Conservation (phyloP, 2,329 filamentous ascomycete species). For the Claviceps spartinae region DNA sequence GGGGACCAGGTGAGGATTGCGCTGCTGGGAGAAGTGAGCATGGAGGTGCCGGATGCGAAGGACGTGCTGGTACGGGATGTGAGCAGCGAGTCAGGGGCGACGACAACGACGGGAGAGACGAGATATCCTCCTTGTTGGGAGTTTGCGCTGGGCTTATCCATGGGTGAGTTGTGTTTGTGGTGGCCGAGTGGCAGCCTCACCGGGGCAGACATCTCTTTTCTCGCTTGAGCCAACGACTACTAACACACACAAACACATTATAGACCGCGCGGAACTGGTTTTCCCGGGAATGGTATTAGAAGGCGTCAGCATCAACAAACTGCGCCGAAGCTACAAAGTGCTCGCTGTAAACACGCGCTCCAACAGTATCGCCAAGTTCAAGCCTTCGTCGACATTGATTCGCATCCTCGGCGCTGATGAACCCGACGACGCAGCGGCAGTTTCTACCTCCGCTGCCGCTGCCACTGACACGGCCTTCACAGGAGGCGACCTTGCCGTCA, state of each 20-base stretch:
- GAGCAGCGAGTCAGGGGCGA: slow-evolving; percentile 24
- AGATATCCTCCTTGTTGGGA: slow-evolving; percentile 25
- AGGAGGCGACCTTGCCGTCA: slow-evolving; percentile 28
- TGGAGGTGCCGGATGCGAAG: slow-evolving; percentile 37
- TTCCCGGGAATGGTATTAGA: slow-evolving; percentile 60
- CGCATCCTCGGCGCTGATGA: slow-evolving; percentile 23
- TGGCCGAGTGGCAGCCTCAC: neutral
- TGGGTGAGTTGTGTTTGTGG: slow-evolving; percentile 14
- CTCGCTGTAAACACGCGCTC: slow-evolving; percentile 39
- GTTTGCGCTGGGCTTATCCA: slow-evolving; percentile 17
- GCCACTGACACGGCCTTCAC: slow-evolving; percentile 1
- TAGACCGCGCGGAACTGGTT: slow-evolving; percentile 52
- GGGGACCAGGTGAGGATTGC: slow-evolving; percentile 50
- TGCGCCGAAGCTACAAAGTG: slow-evolving; percentile 36
- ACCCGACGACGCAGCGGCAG: slow-evolving; percentile 7
- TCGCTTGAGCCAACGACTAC: neutral
- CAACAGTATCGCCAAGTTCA: slow-evolving; percentile 31
- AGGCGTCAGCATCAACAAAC: slow-evolving; percentile 27
- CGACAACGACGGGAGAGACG: slow-evolving; percentile 16
- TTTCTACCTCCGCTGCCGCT: neutral
- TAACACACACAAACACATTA: neutral
- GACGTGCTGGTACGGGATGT: slow-evolving; percentile 48
- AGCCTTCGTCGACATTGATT: slow-evolving; percentile 22
- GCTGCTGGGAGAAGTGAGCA: slow-evolving; percentile 29
- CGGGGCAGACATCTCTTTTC: neutral